Conservation (phyloP, 352 stramenopile species). For the Globisporangium barbulae region DNA sequence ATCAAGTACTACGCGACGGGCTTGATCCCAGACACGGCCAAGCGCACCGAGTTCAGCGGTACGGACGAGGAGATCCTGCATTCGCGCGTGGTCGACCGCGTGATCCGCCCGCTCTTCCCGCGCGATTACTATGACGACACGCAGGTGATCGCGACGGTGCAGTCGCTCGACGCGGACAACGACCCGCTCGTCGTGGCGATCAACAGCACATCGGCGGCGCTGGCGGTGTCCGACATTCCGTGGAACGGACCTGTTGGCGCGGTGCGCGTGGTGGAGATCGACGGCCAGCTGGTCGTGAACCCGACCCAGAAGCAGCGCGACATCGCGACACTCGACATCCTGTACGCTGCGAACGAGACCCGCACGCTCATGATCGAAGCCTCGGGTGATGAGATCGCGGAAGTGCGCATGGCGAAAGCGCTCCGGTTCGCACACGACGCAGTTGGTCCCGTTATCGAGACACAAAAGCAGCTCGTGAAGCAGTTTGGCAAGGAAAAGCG, state of each 20-base stretch:
- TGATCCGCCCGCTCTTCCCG: slow-evolving; percentile 93
- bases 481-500: slow-evolving; percentile 71
- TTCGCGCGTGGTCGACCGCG: slow-evolving; percentile 94
- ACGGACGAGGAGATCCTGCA: slow-evolving; percentile 96
- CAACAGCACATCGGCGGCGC: slow-evolving; percentile 85
- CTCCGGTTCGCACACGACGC: slow-evolving; percentile 72
- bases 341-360: slow-evolving; percentile 79
- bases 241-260: slow-evolving; percentile 88
- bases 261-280: slow-evolving; percentile 82
- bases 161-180: slow-evolving; percentile 82
- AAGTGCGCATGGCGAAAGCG: slow-evolving; percentile 70
- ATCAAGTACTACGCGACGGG: slow-evolving; percentile 87
- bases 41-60: slow-evolving; percentile 85
- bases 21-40: slow-evolving; percentile 86
- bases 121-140: slow-evolving; percentile 95
- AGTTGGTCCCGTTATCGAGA: slow-evolving; percentile 52
- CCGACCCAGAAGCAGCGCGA: slow-evolving; percentile 73
- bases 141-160: slow-evolving; percentile 91
- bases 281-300: slow-evolving; percentile 92
- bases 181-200: slow-evolving; percentile 87
- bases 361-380: slow-evolving; percentile 90
- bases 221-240: slow-evolving; percentile 86
- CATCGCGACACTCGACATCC: slow-evolving; percentile 68
- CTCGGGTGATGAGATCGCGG: slow-evolving; percentile 67
- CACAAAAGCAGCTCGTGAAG: slow-evolving; percentile 53